Percentiles rank a stretch among this genome's conserved stretches.
Conservation (phyloP, 2,329 filamentous ascomycete species). For the Zymoseptoria pseudotritici region DNA sequence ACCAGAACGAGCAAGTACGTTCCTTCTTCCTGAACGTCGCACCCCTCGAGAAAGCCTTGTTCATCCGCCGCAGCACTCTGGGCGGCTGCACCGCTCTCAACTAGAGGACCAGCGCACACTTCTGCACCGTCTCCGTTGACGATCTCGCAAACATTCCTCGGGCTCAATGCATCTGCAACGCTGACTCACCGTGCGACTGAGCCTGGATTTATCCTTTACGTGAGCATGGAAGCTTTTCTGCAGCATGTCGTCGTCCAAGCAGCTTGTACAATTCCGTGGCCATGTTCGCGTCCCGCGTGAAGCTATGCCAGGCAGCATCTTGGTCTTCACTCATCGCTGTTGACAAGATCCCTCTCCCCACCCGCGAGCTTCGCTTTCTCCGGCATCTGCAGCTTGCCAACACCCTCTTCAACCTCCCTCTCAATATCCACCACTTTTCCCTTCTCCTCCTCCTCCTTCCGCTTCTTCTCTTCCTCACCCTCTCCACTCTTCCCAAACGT, state of each 20-base stretch:
- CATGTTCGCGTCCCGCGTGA: too few relatives aligned
- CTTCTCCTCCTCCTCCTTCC: slow-evolving; percentile 23
- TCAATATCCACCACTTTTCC: slow-evolving; percentile 23
- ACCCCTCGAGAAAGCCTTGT: slow-evolving; percentile 4
- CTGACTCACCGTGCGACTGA: slow-evolving; percentile 2
- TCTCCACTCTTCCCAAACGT: slow-evolving; percentile 29
- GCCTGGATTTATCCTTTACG: too few relatives aligned
- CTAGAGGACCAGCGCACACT: slow-evolving; percentile 10
- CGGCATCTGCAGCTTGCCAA: slow-evolving; percentile 35
- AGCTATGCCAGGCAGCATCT: too few relatives aligned
- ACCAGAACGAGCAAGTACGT: too few relatives aligned
- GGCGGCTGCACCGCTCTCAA: slow-evolving; percentile 7
- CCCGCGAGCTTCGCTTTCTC: slow-evolving; percentile 33
- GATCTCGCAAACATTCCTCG: slow-evolving; percentile 10
- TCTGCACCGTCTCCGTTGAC: slow-evolving; percentile 9
- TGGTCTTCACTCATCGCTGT: not conserved
- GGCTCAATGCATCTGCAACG: slow-evolving; percentile 8
- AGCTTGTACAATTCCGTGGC: too few relatives aligned
- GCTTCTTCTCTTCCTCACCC: slow-evolving; percentile 23
- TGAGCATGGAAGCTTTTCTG: too few relatives aligned
- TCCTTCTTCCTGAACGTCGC: too few relatives aligned
- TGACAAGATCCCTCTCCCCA: not conserved
- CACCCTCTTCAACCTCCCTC: slow-evolving; percentile 33
- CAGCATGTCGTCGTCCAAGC: too few relatives aligned
- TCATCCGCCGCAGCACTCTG: slow-evolving; percentile 6